Evolutionary conservation across 1,284 basidiomycete species (phyloP).

Genomic region (Heterobasidion parviporum): DNA sequence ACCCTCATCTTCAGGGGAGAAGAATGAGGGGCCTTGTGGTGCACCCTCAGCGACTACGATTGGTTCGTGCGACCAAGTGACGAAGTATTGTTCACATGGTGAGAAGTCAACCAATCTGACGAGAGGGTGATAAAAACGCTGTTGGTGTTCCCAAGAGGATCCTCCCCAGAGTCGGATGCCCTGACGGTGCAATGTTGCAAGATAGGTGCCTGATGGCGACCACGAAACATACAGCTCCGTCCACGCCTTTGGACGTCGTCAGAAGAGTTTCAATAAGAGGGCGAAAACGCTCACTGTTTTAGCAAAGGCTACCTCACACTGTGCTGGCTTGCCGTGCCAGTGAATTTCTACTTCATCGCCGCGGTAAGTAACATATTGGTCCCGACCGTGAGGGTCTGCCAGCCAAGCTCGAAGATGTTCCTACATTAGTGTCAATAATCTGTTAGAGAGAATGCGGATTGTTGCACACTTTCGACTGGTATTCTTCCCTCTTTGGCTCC

Average conservation of each 20-base stretch:
- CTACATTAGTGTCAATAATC: constrained; percentile 28
- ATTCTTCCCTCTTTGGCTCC: constrained; percentile 77
- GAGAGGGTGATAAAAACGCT: constrained; percentile 92
- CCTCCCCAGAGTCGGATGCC: constrained; percentile 98
- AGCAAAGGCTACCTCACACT: constrained; percentile 73
- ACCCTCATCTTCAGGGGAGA: constrained; percentile 93
- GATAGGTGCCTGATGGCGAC: constrained; percentile 93
- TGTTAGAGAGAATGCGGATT: neutral
- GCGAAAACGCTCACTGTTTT: constrained; percentile 48
- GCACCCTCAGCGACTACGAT: constrained; percentile 84
- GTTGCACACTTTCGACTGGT: constrained; percentile 62
- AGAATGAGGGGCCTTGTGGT: constrained; percentile 76
- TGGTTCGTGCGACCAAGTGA: constrained; percentile 97
- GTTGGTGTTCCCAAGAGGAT: constrained; percentile 76
- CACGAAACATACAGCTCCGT: constrained; percentile 97
- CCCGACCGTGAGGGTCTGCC: constrained; percentile 85
- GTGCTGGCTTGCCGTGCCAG: constrained; percentile 92
- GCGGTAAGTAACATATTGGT: constrained; percentile 94
- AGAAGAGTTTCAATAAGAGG: neutral
- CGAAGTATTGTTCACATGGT: constrained; percentile 93
- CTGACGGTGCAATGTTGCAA: constrained; percentile 92
- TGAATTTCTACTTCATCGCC: constrained; percentile 87
- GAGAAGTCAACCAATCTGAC: constrained; percentile 98
- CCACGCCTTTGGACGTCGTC: constrained; percentile 48
- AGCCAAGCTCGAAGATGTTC: constrained; percentile 97